A percentile compares a stretch with the other conserved stretches of the same genome.
Evolutionary conservation across 2,329 filamentous ascomycete genomes (phyloP).

Genomic region (Alternaria consortialis): DNA sequence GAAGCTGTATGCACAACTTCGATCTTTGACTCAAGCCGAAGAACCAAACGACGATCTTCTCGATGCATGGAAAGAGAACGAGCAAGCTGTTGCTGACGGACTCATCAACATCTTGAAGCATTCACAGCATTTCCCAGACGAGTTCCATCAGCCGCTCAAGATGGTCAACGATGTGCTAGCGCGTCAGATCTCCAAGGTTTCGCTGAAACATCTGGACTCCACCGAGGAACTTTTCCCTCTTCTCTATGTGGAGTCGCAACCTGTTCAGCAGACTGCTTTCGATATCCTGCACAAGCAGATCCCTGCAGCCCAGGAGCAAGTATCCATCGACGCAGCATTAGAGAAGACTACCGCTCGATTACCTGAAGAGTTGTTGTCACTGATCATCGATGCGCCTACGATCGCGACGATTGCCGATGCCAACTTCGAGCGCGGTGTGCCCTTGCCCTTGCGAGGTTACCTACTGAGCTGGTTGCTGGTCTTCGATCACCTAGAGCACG

Average conservation of each 20-base stretch:
- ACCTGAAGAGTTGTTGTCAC: constrained; percentile 83
- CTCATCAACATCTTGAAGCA: constrained; percentile 71
- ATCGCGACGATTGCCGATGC: constrained; percentile 73
- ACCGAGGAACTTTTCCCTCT: constrained; percentile 76
- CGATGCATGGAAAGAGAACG: constrained; percentile 73
- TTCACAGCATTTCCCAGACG: constrained; percentile 60
- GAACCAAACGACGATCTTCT: constrained; percentile 87
- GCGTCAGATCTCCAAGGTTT: constrained; percentile 71
- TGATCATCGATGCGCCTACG: constrained; percentile 80
- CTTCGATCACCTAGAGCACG: constrained; percentile 82
- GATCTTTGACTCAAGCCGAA: constrained; percentile 61
- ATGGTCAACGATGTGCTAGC: constrained; percentile 80
- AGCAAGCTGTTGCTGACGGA: constrained; percentile 64
- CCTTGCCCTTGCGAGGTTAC: constrained; percentile 77
- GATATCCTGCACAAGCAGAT: constrained; percentile 81
- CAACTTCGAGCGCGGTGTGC: constrained; percentile 71
- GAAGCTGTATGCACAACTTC: constrained; percentile 72
- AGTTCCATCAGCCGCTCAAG: constrained; percentile 71
- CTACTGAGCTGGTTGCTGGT: constrained; percentile 88
- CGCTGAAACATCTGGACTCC: constrained; percentile 69
- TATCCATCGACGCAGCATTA: constrained; percentile 78
- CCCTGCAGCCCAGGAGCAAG: constrained; percentile 78
- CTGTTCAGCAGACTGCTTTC: constrained; percentile 83
- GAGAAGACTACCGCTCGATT: constrained; percentile 77
- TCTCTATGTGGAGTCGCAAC: constrained; percentile 76